Conservation (phyloP, 768 basidiomycete species). For the Saitozyma podzolica region DNA sequence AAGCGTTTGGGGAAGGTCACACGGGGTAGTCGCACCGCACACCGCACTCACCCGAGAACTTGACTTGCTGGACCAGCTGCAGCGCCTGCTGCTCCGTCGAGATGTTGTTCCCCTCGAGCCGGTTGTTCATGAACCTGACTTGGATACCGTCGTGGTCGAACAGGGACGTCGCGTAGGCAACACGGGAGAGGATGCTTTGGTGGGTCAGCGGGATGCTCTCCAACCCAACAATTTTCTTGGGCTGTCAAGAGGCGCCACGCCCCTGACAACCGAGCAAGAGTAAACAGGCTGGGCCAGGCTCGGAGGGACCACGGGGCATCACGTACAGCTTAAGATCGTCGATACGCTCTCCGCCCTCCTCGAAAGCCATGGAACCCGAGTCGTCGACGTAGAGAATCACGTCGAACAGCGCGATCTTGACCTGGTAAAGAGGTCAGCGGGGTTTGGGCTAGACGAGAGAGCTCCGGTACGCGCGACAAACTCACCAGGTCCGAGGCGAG, state of each 20-base stretch:
- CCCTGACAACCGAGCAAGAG: too few species aligned
- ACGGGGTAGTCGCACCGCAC: too few species aligned
- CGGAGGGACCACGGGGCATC: too few species aligned
- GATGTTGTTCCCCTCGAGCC: constrained; percentile 54
- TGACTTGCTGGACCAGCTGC: constrained; percentile 51
- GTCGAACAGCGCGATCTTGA: constrained; percentile 53
- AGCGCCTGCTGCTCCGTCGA: constrained; percentile 47
- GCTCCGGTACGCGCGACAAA: too few species aligned
- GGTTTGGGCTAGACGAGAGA: too few species aligned
- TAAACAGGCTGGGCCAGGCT: too few species aligned
- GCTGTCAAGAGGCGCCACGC: too few species aligned
- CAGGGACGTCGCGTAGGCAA: constrained; percentile 52
- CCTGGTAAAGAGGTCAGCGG: background rate
- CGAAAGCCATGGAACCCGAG: constrained; percentile 51
- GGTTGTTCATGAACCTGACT: constrained; percentile 55
- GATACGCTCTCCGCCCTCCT: constrained; percentile 55
- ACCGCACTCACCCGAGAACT: constrained; percentile 48
- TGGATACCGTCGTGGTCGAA: constrained; percentile 56
- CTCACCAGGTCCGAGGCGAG: constrained; percentile 54
- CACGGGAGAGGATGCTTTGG: constrained; percentile 45
- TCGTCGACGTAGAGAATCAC: constrained; percentile 51
- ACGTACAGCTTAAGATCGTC: constrained; percentile 55
- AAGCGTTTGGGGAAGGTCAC: too few species aligned
- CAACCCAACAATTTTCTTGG: background rate
- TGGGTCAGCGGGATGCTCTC: constrained; percentile 4